Evolutionary conservation across 805 yeast genomes (phyloP), one percentile per base, ranked within the genome.

Genomic region (Pichia insulana): DNA sequence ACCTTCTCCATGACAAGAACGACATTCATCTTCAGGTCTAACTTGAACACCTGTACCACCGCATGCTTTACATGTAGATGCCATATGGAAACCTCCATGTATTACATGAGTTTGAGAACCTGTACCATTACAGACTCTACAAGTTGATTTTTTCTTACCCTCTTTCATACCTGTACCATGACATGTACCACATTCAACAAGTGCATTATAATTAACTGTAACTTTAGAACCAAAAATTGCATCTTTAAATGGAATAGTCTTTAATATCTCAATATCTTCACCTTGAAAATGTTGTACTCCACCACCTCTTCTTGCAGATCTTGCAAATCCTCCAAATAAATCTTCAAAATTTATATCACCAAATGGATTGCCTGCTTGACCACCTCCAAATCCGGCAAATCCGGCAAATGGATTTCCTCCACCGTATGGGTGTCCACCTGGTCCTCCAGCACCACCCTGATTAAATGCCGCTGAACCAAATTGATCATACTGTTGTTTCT

Each of bases 41-140:
- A 88, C 77, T 4, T 69, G 71, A 1, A 87, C 92, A 41, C 99
- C 99, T 6, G 84, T 68, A 33, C 99, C 99, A 36, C 73, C 78
- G 70, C 99, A 92, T 3, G 79, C 67, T 39, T 71, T 71, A 72
- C 99, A 92, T 11, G 96, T 87, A 0, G 96, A 79, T 3, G 95
- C 81, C 96, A 92, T 88, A 55, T 89, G 96, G 74, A 90, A 92
- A 0, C 97, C 97, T 4, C 95, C 96, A 51, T 81, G 81, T 58
- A 84, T 73, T 37, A 79, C 70, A 54, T 90, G 97, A 17, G 88
- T 83, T 15, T 82, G 78, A 30, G 89, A 82, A 4, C 99, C 99
- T 0, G 95, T 76, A 44, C 99, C 99, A 43, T 87, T 86, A 69
- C 99, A 92, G 3, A 85, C 65, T 1, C 76, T 66, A 69, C 98